Evolutionary conservation across 2,329 filamentous ascomycete species (phyloP).

Genomic region (Metarhizium sp.): DNA sequence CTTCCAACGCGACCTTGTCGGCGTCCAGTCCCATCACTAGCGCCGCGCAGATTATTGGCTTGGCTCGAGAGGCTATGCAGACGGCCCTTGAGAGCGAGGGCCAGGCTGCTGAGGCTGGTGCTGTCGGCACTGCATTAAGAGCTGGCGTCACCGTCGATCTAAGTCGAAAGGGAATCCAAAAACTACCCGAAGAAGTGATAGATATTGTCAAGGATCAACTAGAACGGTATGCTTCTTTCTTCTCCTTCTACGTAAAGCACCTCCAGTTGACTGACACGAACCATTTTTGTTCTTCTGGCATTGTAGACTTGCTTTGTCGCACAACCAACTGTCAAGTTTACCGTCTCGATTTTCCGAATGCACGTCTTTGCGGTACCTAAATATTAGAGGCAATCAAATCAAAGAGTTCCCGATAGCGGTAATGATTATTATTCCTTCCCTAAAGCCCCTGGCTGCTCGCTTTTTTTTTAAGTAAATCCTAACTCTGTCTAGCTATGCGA

Average conservation of each 20-base stretch:
- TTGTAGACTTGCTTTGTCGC: constrained; percentile 65
- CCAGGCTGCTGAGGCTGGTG: constrained; percentile 51
- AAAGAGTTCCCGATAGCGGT: constrained; percentile 51
- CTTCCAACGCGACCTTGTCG: constrained; percentile 38
- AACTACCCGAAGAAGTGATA: constrained; percentile 63
- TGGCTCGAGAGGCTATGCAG: constrained; percentile 59
- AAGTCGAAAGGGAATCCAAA: constrained; percentile 64
- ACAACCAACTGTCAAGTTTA: constrained; percentile 64
- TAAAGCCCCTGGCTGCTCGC: background rate
- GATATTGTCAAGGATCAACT: constrained; percentile 66
- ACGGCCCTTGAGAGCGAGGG: constrained; percentile 57
- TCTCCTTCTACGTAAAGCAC: background rate
- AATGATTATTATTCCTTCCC: constrained; percentile 15
- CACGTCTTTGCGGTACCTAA: constrained; percentile 68
- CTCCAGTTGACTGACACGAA: background rate
- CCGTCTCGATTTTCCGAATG: constrained; percentile 66
- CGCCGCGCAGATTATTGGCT: constrained; percentile 49
- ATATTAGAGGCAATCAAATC: constrained; percentile 68
- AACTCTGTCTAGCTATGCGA: constrained; percentile 60
- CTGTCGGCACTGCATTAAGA: constrained; percentile 50
- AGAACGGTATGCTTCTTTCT: constrained; percentile 46
- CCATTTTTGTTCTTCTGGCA: background rate
- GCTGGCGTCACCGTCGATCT: constrained; percentile 71
- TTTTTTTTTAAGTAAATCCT: constrained; percentile 10
- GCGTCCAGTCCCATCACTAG: constrained; percentile 45